Evolutionary conservation across 2,329 filamentous ascomycete genomes (phyloP).

Genomic region (Metarhizium robertsii): DNA sequence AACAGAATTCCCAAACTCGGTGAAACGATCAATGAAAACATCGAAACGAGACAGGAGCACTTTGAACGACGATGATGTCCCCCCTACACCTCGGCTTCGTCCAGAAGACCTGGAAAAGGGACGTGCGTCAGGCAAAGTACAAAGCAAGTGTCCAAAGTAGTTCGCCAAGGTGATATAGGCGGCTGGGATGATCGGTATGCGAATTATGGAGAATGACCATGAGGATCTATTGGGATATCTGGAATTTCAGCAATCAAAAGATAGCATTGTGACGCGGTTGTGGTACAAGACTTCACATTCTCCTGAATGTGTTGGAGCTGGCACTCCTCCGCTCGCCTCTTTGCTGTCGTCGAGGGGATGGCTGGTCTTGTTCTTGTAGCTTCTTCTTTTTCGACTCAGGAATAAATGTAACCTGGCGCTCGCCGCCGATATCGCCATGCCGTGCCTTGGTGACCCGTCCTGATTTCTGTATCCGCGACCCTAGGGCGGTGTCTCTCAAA

Average conservation of each 20-base stretch:
- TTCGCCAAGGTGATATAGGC: neutral
- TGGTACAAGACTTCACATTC: constrained; percentile 34
- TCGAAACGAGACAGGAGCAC: constrained; percentile 30
- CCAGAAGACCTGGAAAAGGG: constrained; percentile 53
- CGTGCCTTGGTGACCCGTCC: constrained; percentile 35
- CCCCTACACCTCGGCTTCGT: constrained; percentile 46
- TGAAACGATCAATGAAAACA: constrained; percentile 32
- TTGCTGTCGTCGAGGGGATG: constrained; percentile 22
- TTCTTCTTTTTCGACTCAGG: constrained; percentile 48
- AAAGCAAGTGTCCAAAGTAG: constrained; percentile 21
- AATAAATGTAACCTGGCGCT: constrained; percentile 64
- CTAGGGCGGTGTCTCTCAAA: constrained; percentile 45
- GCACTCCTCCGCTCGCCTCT: constrained; percentile 54
- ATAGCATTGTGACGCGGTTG: neutral
- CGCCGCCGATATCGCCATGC: constrained; percentile 45
- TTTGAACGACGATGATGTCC: constrained; percentile 42
- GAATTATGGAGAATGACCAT: neutral
- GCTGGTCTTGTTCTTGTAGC: constrained; percentile 25
- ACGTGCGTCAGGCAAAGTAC: constrained; percentile 26
- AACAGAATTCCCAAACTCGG: constrained; percentile 49
- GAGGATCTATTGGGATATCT: neutral
- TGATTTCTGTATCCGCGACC: constrained; percentile 43
- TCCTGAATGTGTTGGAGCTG: constrained; percentile 65
- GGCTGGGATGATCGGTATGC: neutral
- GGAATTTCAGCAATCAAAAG: constrained; percentile 11